Base-by-base conservation (phyloP, 305 asterid genomes). In the Fraxinus albicans region DNA sequence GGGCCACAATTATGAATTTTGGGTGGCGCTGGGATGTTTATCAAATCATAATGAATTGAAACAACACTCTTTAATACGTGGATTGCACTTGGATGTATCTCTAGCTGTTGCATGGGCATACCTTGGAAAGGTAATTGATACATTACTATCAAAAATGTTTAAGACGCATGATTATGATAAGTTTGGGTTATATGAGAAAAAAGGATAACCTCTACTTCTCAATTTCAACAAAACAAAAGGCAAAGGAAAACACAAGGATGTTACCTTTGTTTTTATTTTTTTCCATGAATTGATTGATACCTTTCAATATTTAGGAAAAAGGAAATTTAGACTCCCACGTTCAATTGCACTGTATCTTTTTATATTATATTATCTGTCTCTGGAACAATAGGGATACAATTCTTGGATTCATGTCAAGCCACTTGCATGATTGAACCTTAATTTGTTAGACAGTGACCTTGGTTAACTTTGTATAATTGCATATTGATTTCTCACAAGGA, bases 61-160 rank as follows among this genome's bases (percentile, higher is more conserved):
- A 83, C 99, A 96, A 79, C 99, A 96, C 88, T 97, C 99, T 84
- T 89, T 95, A 77, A 86, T 96, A 83, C 95, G 99, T 33, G 98
- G 93, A 73, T 84, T 96, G 86, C 98, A 96, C 76, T 88, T 96
- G 91, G 97, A 96, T 81, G 92, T 91, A 76, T 91, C 98, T 83
- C 87, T 93, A 65, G 99, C 99, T 83, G 97, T 89, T 85, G 98
- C 99, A 33, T 96, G 99, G 99, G 98, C 98, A 19, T 90, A 88
- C 83, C 94, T 94, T 74, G 99, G 98, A 83, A 96, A 91, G 98
- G 98, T 94, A 91, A 84, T 79, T 78, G 55, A 78, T 76, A 73
- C 35, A 44, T 85, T 74, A 78, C 58, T 80, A 8, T 74, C 3
- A 2, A 75, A 75, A 77, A 77, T 35, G 40, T 67, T 63, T 77